Conservation (phyloP, 306 rosid species). For the Lupinus albus region DNA sequence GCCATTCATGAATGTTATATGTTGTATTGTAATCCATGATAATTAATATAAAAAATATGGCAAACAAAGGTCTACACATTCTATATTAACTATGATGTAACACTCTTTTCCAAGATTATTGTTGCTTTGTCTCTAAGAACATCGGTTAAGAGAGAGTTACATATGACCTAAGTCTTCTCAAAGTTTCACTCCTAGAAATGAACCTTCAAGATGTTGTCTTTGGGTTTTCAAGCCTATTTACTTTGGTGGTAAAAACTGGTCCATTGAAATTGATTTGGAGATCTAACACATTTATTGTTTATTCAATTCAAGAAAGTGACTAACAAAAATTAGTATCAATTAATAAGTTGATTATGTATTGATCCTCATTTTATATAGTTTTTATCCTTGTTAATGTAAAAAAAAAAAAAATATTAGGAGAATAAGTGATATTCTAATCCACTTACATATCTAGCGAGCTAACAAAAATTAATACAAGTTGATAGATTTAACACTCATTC, state of each 20-base stretch:
- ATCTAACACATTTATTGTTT: not conserved
- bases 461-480: no score
- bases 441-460: no score
- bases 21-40: conserved; percentile 26
- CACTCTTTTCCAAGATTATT: conserved; percentile 4
- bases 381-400: no score
- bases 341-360: conserved; percentile 19
- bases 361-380: no score
- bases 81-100: conserved; percentile 35
- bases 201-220: not conserved
- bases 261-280: not conserved
- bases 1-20: conserved; percentile 29
- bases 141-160: conserved; percentile 48
- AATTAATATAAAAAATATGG: not conserved
- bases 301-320: not conserved
- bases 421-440: no score
- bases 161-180: conserved; percentile 31
- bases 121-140: conserved; percentile 48
- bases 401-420: no score
- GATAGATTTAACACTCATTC: no score
- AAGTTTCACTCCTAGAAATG: not conserved
- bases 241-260: not conserved
- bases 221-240: no score
- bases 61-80: conserved; percentile 22
- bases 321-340: not conserved